A percentile compares a stretch with the other conserved stretches of the same genome.
Conservation (phyloP, 805 yeast species). For the Candida ortonii region DNA sequence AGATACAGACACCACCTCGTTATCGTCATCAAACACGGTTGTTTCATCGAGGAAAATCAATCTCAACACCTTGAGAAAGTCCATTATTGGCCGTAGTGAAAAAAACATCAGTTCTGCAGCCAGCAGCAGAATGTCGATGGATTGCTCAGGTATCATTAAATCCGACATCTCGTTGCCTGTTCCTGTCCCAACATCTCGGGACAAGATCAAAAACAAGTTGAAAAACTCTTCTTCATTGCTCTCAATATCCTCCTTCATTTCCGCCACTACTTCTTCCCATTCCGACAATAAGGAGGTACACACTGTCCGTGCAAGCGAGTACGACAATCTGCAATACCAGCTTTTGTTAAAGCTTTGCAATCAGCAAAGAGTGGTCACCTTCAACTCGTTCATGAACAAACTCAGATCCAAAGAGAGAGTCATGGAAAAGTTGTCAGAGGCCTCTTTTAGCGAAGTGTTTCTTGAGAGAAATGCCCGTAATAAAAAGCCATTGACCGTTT, state of each 20-base stretch:
- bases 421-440: slow-evolving; percentile 43
- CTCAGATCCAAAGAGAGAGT: slow-evolving; percentile 18
- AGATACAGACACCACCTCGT: slow-evolving; percentile 16
- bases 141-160: no score
- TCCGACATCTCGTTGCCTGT: slow-evolving; percentile 56
- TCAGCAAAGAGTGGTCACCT: slow-evolving; percentile 31
- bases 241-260: slow-evolving; percentile 35
- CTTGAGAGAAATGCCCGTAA: slow-evolving; percentile 26
- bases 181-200: slow-evolving; percentile 53
- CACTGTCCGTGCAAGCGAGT: slow-evolving; percentile 35
- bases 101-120: no score
- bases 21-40: slow-evolving; percentile 10
- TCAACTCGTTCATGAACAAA: slow-evolving; percentile 29
- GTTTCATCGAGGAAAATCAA: slow-evolving; percentile 10
- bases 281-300: slow-evolving; percentile 19
- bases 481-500: slow-evolving; percentile 33
- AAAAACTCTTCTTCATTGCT: slow-evolving; percentile 49
- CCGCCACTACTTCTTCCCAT: slow-evolving; percentile 12
- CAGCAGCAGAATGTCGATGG: slow-evolving; percentile 9
- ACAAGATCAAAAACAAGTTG: slow-evolving; percentile 51
- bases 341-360: slow-evolving; percentile 37
- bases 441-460: slow-evolving; percentile 46
- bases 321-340: slow-evolving; percentile 32
- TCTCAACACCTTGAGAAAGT: slow-evolving; percentile 17
- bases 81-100: slow-evolving; percentile 23